Conservation (phyloP, 305 asterid species). For the Fraxinus floribunda region DNA sequence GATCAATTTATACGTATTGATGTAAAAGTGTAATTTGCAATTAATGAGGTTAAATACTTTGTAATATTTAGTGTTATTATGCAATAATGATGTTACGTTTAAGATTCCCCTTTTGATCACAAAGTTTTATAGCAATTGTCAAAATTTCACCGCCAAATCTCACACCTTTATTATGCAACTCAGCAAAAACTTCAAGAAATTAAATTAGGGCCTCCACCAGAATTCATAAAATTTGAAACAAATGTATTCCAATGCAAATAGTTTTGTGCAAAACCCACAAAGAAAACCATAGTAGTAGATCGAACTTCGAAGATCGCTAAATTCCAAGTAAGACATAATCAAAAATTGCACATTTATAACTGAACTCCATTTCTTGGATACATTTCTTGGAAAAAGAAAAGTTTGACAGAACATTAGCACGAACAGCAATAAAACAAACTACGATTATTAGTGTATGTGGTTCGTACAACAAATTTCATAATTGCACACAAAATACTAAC, state of each 20-base stretch:
- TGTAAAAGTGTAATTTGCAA: too few species aligned
- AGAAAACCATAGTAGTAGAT: slow-evolving; percentile 34
- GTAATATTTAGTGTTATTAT: too few species aligned
- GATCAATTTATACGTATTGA: too few species aligned
- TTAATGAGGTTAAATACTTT: too few species aligned
- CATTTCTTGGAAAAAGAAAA: not conserved
- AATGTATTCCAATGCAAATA: slow-evolving; percentile 32
- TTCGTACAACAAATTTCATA: too few species aligned
- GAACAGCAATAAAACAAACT: too few species aligned
- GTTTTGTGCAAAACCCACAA: slow-evolving; percentile 33
- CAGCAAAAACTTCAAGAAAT: slow-evolving; percentile 39
- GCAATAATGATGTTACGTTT: too few species aligned
- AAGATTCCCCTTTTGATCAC: not conserved
- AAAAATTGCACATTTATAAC: slow-evolving; percentile 33
- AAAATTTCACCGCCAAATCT: too few species aligned
- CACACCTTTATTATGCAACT: slow-evolving; percentile 33
- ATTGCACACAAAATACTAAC: too few species aligned
- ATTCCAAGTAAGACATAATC: slow-evolving; percentile 29
- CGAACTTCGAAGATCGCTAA: slow-evolving; percentile 37
- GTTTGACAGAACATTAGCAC: too few species aligned
- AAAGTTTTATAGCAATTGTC: slow-evolving; percentile 32
- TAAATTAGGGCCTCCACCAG: slow-evolving; percentile 38
- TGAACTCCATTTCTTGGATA: slow-evolving; percentile 16
- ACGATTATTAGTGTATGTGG: too few species aligned
- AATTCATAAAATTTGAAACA: slow-evolving; percentile 31